Base-by-base conservation (phyloP, 148 eudicot species). In the Linanthus parryae region DNA sequence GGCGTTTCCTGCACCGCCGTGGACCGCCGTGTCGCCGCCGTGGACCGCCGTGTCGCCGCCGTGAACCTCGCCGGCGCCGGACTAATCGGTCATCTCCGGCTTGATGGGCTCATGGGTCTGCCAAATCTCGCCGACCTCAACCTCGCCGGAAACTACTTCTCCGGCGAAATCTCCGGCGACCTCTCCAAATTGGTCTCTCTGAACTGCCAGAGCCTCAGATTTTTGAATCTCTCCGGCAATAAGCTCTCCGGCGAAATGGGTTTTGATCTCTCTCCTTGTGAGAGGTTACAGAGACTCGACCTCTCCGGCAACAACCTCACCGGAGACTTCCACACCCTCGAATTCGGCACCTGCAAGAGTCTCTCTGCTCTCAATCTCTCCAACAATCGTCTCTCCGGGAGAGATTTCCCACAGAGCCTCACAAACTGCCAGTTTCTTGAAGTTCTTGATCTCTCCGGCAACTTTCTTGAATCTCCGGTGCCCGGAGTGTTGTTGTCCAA, bases 221-320 rank as follows among this genome's bases (percentile, higher is more conserved):
- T 45, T 46, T 63, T 77, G 7, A 72, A 75, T 47, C 48, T 75
- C 17, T 73, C 77, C 2, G 19, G 42, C 42, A 72, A 67, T 51
- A 54, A 38, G 0, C 30, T 73, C 5, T 27, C 29, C 2, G 76
- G 76, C 3, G 62, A 67, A 11, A 16, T 63, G 6, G 31, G 23
- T 2, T 68, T 68, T 15, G 13, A 64, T 26, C 18, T 58, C 2
- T n/a, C 43, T 22, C 25, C 44, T 5, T 6, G 48, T 13, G 31
- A 26, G 1, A 38, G 61, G 20, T 44, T 76, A 18, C 38, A 53
- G 23, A 7, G 39, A 29, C 59, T 76, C 14, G 75, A 77, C 63
- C 61, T 77, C 28, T 73, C 83, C 0, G 38, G 52, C 49, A 78
- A 78, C 43, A 73, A 70, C 65, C 64, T 78, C 47, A 73, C 68